These are phyloP conservation scores for Kwoniella sp. DNA, from an alignment of 768 basidiomycete genomes.

Conservation along the genomic window DNA sequence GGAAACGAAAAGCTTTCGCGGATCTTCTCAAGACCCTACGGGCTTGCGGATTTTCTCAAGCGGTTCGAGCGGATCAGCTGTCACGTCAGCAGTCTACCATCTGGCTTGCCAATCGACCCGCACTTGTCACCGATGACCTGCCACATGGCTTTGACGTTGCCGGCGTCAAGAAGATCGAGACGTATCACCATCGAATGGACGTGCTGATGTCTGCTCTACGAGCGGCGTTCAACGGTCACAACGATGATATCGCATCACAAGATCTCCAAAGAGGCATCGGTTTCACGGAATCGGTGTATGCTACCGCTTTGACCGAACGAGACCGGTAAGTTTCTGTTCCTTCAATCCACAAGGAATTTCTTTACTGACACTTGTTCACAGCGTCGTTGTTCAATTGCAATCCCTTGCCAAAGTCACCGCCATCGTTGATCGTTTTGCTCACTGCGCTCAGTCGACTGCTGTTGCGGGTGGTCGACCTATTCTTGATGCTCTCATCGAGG, in stretches of 20 bases:
- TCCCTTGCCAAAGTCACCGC: slow-evolving; percentile 11
- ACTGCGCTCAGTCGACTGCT: slow-evolving; percentile 18
- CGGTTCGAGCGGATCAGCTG: slow-evolving; percentile 71
- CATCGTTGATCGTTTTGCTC: slow-evolving; percentile 24
- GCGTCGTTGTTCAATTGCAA: slow-evolving; percentile 11
- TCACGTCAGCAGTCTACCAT: slow-evolving; percentile 54
- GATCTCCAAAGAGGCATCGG: slow-evolving; percentile 79
- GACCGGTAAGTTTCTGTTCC: slow-evolving; percentile 61
- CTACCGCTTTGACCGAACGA: slow-evolving; percentile 66
- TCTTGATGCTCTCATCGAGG: slow-evolving; percentile 7
- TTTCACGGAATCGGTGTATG: slow-evolving; percentile 76
- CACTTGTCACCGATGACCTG: slow-evolving; percentile 18
- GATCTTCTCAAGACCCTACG: slow-evolving; percentile 89
- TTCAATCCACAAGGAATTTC: too few species aligned
- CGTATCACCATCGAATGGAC: slow-evolving; percentile 60
- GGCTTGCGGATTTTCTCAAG: slow-evolving; percentile 71
- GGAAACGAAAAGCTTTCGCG: slow-evolving; percentile 87
- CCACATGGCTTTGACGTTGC: slow-evolving; percentile 8
- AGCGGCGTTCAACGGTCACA: slow-evolving; percentile 67
- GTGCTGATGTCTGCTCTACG: slow-evolving; percentile 70
- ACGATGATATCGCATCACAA: slow-evolving; percentile 78
- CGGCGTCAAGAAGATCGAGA: slow-evolving; percentile 30
- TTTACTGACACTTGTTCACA: slow-evolving; percentile 3
- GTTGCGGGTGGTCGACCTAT: slow-evolving; percentile 18
- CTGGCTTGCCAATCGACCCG: slow-evolving; percentile 36